Evolutionary conservation across 2,329 filamentous ascomycete genomes (phyloP).

Genomic region (Curvularia spicifera): DNA sequence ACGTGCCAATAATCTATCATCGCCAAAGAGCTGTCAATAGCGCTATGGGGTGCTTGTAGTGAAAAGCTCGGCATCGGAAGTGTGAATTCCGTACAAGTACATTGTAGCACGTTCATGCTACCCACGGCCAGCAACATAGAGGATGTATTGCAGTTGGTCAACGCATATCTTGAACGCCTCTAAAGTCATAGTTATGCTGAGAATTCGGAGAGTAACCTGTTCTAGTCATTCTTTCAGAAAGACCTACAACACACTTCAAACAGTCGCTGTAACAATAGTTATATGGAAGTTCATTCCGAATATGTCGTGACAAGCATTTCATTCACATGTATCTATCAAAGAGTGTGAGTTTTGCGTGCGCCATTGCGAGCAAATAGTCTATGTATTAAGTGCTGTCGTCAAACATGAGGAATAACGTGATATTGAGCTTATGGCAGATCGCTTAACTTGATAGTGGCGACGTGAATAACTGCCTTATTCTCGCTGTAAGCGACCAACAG

Average conservation of each 20-base stretch:
- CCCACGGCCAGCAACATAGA: no score
- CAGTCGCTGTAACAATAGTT: background rate
- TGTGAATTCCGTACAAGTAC: no score
- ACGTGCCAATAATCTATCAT: no score
- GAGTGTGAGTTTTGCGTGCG: background rate
- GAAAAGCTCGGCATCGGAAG: no score
- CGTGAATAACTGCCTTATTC: background rate
- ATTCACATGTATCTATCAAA: background rate
- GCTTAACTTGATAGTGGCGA: background rate
- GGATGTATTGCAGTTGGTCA: no score
- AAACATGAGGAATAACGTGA: background rate
- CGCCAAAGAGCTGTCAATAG: no score
- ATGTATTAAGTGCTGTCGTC: background rate
- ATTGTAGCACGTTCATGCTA: no score
- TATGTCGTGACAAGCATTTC: background rate
- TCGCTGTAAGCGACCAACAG: background rate
- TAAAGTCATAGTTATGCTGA: background rate
- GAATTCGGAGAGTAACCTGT: background rate
- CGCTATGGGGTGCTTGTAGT: no score
- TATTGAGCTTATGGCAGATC: background rate
- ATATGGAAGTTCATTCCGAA: no score
- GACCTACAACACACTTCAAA: background rate
- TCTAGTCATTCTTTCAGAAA: background rate
- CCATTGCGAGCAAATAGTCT: background rate
- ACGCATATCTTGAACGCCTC: no score